Base-by-base conservation (phyloP, 108 stramenopile species). In the Discostella stelligeroides region DNA sequence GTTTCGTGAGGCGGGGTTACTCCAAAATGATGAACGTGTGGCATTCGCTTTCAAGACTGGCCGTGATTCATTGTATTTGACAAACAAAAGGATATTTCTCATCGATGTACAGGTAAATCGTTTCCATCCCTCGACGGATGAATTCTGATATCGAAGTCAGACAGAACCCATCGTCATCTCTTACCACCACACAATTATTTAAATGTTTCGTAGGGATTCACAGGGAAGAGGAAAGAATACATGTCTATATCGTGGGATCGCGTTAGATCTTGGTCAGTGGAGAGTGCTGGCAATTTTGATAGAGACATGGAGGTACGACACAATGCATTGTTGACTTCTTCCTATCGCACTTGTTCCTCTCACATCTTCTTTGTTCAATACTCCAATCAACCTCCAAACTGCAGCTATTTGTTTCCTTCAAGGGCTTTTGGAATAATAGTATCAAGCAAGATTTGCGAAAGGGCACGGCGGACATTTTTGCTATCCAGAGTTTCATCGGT, bases 21-120 rank as follows among this genome's bases (percentile, higher is more conserved):
- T 90, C 2, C 79, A 87, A 53, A 66, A 68, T 10, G 81, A 86
- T 57, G 89, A 90, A 75, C 68, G 63, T 3, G 80, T 87, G 12
- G 77, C 82, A 7, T 82, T 87, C 75, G 85, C 84, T 1, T 90
- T 87, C 83, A 86, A 86, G 63, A 68, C 83, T 46, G 89, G 86
- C 20, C 81, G 86, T 17, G 89, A 90, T 68, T 74, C 76, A 8
- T 24, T 84, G 20, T 70, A 84, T 8, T 75, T 90, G 17, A 73
- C 84, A 12, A 82, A 64, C 65, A 86, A 68, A 60, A 70, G 79
- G 1, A 42, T 70, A 38, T 80, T 81, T 46, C 56, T 68, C 11
- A 75, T 76, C 66, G 77, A 84, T 57, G 60, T 77, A 20, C 80
- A 72, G 50, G 71, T 73, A 18, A 46, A 41, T 34, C 18, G 34